These are phyloP conservation scores for Colletotrichum sp. DNA, from an alignment of 2,329 filamentous ascomycete genomes.

Conservation along the genomic window DNA sequence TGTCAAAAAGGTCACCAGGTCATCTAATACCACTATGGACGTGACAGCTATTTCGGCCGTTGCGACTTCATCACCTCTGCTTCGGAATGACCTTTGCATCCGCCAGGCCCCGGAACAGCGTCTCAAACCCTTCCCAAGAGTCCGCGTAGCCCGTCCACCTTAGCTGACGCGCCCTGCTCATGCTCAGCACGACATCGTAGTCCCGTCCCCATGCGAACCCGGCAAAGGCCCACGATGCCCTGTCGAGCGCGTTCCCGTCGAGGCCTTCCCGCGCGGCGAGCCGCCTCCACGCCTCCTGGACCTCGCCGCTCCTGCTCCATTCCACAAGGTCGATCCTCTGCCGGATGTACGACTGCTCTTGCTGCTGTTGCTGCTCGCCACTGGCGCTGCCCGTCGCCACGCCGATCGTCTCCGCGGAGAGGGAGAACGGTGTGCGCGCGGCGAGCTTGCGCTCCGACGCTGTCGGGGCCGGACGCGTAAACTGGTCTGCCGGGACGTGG, in stretches of 20 bases:
- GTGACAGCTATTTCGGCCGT: background rate
- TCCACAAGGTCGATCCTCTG: constrained; percentile 42
- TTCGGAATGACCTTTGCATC: constrained; percentile 28
- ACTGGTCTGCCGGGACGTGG: constrained; percentile 33
- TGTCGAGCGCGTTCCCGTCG: constrained; percentile 37
- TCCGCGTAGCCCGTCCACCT: constrained; percentile 42
- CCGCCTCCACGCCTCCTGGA: constrained; percentile 41
- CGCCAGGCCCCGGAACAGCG: constrained; percentile 28
- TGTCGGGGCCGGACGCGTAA: constrained; percentile 17
- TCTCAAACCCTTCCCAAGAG: constrained; percentile 20
- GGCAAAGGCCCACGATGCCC: constrained; percentile 46
- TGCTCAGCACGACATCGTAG: constrained; percentile 42
- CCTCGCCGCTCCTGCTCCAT: constrained; percentile 41
- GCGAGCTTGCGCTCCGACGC: constrained; percentile 25
- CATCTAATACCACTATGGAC: background rate
- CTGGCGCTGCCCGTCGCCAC: constrained; percentile 24
- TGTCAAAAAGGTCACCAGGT: background rate
- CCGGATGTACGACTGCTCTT: constrained; percentile 28
- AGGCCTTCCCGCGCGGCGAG: constrained; percentile 40
- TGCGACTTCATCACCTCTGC: background rate
- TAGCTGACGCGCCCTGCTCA: constrained; percentile 47
- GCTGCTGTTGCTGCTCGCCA: constrained; percentile 16
- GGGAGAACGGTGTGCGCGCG: constrained; percentile 30
- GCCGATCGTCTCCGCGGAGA: constrained; percentile 29
- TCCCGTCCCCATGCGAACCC: constrained; percentile 46